phyloP scores from a whole-genome alignment of 345 rosid species.

The Linum lewisii region DNA sequence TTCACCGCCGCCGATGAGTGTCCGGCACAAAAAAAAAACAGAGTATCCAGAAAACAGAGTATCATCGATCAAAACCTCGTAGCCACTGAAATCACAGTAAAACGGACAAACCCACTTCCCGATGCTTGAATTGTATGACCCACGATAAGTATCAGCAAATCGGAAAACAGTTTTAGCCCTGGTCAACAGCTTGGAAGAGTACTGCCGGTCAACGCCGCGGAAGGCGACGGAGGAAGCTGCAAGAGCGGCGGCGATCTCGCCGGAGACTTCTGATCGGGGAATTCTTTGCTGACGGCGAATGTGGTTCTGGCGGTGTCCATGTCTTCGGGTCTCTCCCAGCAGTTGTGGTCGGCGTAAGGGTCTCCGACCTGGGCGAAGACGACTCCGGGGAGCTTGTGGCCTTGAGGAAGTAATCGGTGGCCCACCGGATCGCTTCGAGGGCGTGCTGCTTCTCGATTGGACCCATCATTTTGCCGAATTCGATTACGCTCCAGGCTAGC shows the following conservation, averaged over 20 bases:
- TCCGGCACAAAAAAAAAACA: neutral
- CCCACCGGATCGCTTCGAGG: slow-evolving; percentile 19
- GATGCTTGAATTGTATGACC: slow-evolving; percentile 16
- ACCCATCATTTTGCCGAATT: slow-evolving; percentile 15
- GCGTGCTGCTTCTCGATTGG: slow-evolving; percentile 13
- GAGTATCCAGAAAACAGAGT: neutral
- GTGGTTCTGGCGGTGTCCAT: slow-evolving; percentile 21
- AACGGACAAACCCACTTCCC: slow-evolving; percentile 23
- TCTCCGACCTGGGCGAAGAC: slow-evolving; percentile 23
- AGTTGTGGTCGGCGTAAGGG: slow-evolving; percentile 16
- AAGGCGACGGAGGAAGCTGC: slow-evolving; percentile 18
- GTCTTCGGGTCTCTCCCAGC: slow-evolving; percentile 27
- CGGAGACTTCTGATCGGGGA: slow-evolving; percentile 22
- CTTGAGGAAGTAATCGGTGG: slow-evolving; percentile 19
- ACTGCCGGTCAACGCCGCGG: neutral
- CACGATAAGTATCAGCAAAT: slow-evolving; percentile 20
- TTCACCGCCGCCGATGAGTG: neutral
- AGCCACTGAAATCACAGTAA: slow-evolving; percentile 22
- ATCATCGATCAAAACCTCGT: slow-evolving; percentile 8
- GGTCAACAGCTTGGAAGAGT: slow-evolving; percentile 18
- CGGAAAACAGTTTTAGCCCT: slow-evolving; percentile 14
- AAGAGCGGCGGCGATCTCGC: slow-evolving; percentile 23
- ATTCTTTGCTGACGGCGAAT: slow-evolving; percentile 13
- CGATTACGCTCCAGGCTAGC: slow-evolving; percentile 20
- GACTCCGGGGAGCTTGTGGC: slow-evolving; percentile 19